Evolutionary conservation across 495 filamentous ascomycete genomes (phyloP).

Genomic region (Hamigera avellanea): DNA sequence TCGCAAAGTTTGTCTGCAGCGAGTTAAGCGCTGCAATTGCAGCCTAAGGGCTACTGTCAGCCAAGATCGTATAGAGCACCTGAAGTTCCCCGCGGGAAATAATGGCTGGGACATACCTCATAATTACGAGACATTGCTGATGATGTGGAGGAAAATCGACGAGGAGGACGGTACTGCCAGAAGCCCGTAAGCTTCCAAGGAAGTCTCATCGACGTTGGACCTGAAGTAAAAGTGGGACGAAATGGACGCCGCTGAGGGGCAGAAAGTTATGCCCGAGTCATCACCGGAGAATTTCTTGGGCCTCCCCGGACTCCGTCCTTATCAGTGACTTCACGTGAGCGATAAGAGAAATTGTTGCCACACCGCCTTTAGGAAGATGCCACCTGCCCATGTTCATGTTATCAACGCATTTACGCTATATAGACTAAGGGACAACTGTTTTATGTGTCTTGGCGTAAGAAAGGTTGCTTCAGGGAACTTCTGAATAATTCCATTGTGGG

Average conservation of each 20-base stretch:
- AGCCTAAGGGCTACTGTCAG: slow-evolving; percentile 35
- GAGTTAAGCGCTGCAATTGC: slow-evolving; percentile 82
- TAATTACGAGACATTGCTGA: slow-evolving; percentile 32
- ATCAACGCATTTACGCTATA: too few species aligned
- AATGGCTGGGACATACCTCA: slow-evolving; percentile 17
- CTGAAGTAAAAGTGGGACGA: too few species aligned
- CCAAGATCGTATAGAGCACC: background rate
- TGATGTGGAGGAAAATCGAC: slow-evolving; percentile 20
- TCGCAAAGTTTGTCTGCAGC: slow-evolving; percentile 73
- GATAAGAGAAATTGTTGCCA: too few species aligned
- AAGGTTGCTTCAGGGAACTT: too few species aligned
- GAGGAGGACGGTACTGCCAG: slow-evolving; percentile 11
- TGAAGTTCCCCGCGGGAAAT: background rate
- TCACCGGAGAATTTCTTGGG: background rate
- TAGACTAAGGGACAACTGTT: too few species aligned
- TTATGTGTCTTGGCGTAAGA: too few species aligned
- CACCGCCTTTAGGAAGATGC: too few species aligned
- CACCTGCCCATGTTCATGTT: too few species aligned
- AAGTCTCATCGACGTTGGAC: slow-evolving; percentile 13
- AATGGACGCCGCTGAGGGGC: too few species aligned
- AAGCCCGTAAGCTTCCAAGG: slow-evolving; percentile 10
- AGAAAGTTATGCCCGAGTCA: background rate
- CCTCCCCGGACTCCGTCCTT: too few species aligned
- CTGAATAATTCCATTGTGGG: too few species aligned
- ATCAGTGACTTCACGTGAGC: too few species aligned